phyloP scores from a whole-genome alignment of 345 rosid genomes.

The Microthlaspi erraticum region DNA sequence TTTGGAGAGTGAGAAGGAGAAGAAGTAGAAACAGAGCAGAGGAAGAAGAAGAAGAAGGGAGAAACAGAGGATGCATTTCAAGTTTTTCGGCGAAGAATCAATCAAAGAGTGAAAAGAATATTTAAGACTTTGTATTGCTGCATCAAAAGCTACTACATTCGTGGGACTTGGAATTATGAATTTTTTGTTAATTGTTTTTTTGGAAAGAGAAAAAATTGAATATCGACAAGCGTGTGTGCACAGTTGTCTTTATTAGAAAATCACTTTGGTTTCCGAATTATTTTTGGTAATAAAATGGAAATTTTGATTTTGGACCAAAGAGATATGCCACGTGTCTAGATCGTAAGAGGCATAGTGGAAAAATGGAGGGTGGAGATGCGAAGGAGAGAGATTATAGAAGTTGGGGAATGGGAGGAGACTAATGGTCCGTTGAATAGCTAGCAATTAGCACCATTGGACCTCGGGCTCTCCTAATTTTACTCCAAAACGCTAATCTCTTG shows the following conservation, averaged over 20 bases:
- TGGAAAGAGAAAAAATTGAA: constrained; percentile 30
- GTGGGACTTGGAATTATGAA: constrained; percentile 40
- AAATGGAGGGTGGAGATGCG: constrained; percentile 42
- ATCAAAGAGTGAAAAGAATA: constrained; percentile 25
- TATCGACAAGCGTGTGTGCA: constrained; percentile 46
- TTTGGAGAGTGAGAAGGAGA: constrained; percentile 46
- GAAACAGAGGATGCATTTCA: constrained; percentile 40
- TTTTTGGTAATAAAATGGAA: not conserved
- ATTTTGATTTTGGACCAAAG: constrained; percentile 6
- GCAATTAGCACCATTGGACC: constrained; percentile 58
- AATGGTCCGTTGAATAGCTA: constrained; percentile 74
- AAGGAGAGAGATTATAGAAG: constrained; percentile 50
- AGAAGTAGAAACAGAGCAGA: constrained; percentile 46
- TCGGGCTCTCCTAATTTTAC: constrained; percentile 53
- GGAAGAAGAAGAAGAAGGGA: constrained; percentile 48
- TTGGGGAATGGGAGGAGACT: constrained; percentile 61
- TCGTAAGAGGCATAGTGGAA: not conserved
- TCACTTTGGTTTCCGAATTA: constrained; percentile 25
- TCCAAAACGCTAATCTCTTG: constrained; percentile 43
- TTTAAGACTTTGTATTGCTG: constrained; percentile 29
- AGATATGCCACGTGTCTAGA: constrained; percentile 25
- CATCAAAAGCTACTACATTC: constrained; percentile 44
- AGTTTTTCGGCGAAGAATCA: constrained; percentile 16
- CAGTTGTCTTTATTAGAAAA: constrained; percentile 33
- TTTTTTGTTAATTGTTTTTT: not conserved